Evolutionary conservation across 176 grass and related monocot genomes (phyloP).

Genomic region (Bothriochloa decipiens): DNA sequence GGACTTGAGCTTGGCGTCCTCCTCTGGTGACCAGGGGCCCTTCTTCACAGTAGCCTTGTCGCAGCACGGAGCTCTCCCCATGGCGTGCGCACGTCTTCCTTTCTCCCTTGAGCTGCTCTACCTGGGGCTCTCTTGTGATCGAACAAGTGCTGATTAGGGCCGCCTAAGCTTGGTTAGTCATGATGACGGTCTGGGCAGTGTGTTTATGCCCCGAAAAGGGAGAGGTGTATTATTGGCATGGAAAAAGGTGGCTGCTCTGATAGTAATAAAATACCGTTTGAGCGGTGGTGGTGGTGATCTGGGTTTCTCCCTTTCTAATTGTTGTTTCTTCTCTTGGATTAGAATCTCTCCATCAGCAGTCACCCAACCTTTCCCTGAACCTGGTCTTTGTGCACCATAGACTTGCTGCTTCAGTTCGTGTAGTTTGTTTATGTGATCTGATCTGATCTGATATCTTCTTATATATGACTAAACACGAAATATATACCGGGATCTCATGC

Average conservation of each 20-base stretch:
- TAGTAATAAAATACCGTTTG: conserved; percentile 69
- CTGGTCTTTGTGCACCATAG: conserved; percentile 51
- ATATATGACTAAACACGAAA: not conserved
- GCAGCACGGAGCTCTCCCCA: conserved; percentile 97
- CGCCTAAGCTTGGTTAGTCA: conserved; percentile 57
- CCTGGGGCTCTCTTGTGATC: conserved; percentile 1
- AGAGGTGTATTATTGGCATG: conserved; percentile 56
- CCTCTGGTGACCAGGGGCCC: conserved; percentile 94
- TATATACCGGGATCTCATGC: not conserved
- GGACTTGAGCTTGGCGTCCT: conserved; percentile 89
- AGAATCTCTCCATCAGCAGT: conserved; percentile 78
- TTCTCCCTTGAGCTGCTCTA: conserved; percentile 2
- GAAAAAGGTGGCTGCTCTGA: conserved; percentile 48
- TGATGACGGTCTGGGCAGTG: conserved; percentile 46
- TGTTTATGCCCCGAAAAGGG: conserved; percentile 69
- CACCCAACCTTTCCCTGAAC: conserved; percentile 28
- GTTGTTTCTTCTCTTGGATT: conserved; percentile 84
- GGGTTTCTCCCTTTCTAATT: conserved; percentile 74
- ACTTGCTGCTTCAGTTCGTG: not conserved
- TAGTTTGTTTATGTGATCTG: conserved; percentile 20
- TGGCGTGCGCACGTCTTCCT: not conserved
- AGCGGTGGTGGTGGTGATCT: conserved; percentile 67
- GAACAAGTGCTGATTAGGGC: conserved; percentile 52
- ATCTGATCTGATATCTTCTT: conserved; percentile 1
- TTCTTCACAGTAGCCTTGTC: conserved; percentile 99